A percentile compares a stretch with the other conserved stretches of the same genome.
These are phyloP conservation scores for Curvularia eragrostidis DNA, from an alignment of 2,329 filamentous ascomycete species.

Conservation along the genomic window DNA sequence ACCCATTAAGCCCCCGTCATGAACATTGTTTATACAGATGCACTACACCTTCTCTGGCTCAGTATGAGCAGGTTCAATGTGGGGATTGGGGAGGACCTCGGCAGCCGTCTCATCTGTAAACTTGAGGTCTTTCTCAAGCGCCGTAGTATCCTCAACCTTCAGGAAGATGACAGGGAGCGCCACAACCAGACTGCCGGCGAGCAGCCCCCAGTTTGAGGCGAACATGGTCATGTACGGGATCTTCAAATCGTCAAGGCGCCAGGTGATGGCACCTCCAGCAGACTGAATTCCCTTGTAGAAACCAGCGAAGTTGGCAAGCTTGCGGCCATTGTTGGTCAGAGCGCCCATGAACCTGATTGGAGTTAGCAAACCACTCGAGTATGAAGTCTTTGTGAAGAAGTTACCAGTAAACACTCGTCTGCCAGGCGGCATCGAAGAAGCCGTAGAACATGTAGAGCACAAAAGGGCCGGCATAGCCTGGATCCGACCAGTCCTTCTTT, in stretches of 20 bases:
- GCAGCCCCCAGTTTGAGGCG: conserved; percentile 75
- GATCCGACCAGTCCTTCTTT: conserved; percentile 70
- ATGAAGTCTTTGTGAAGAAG: neutral
- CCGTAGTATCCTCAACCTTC: conserved; percentile 82
- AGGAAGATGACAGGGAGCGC: conserved; percentile 80
- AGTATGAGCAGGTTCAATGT: conserved; percentile 20
- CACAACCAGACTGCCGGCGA: conserved; percentile 74
- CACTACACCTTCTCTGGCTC: conserved; percentile 41
- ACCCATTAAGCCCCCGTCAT: conserved; percentile 15
- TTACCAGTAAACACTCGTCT: conserved; percentile 91
- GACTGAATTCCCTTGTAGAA: conserved; percentile 92
- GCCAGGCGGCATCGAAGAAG: conserved; percentile 88
- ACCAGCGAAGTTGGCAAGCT: conserved; percentile 88
- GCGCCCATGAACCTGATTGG: conserved; percentile 71
- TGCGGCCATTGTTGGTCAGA: conserved; percentile 89
- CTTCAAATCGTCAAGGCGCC: conserved; percentile 67
- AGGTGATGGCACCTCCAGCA: conserved; percentile 80
- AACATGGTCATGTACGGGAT: conserved; percentile 76
- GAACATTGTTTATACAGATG: conserved; percentile 9
- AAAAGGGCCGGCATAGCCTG: conserved; percentile 77
- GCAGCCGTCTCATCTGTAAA: conserved; percentile 83
- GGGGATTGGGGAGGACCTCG: conserved; percentile 63
- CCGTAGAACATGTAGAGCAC: conserved; percentile 92
- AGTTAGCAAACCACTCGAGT: neutral
- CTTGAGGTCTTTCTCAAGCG: conserved; percentile 79